Evolutionary conservation across 202 grass and related monocot species (phyloP), one percentile per base, ranked within the genome.

Genomic region (Elaeis oleifera): DNA sequence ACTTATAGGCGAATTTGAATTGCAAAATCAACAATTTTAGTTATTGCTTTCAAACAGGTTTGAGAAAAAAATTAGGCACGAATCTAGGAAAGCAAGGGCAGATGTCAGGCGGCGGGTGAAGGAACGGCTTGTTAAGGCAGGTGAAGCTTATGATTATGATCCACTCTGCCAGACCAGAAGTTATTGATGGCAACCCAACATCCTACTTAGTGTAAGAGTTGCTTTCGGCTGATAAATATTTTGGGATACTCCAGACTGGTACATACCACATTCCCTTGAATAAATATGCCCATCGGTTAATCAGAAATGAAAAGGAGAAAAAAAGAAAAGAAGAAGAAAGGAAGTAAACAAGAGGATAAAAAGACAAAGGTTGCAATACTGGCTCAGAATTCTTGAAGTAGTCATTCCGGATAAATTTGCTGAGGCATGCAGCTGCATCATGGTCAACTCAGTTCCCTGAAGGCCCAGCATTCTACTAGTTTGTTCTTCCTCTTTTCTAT

Each of bases 91-190:
- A 74, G 87, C 92, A 79, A 83, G 84, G 79, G 92, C 92, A 15
- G 92, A 97, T 50, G 84, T 91, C 61, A 83, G 92, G 51, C 88
- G 84, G 63, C 83, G 92, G 68, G 92, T 97, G 50, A 97, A 97
- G 61, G 92, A 88, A 15, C 82, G 92, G 54, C 91, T 97, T 56
- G 69, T 97, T 66, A 97, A 97, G 76, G 82, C 79, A 1, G 92
- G 92, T 64, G 92, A 97, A 89, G 92, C 92, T 54, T 96, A 96
- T 13, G 94, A 99, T 72, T 99, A 99, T 4, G 94, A 99, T 72
- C 94, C 94, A 56, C 94, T 99, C 5, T 82, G 74, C 74, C 58
- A 86, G 49, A 78, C 94, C 25, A 89, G 80, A 76, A 99, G 94
- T 73, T 99, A 75, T 74, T 99, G 75, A 99, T 61, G 28, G 60